Conservation (phyloP, 352 stramenopile species). For the Phytophthora tentaculata region DNA sequence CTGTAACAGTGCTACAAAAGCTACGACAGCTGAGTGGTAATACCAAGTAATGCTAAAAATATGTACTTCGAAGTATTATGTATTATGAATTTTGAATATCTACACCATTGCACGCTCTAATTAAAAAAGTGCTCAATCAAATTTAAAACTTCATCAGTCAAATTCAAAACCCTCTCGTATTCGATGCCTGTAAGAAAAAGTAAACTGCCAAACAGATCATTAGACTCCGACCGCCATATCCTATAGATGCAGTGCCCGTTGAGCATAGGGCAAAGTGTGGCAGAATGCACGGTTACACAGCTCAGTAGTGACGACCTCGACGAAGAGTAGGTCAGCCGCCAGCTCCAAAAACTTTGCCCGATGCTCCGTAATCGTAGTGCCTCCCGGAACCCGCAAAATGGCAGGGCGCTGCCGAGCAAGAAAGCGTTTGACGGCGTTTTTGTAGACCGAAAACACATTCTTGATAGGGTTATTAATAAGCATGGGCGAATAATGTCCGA, state of each 20-base stretch:
- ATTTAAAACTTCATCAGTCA: no score
- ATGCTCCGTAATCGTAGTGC: background rate
- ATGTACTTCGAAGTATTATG: no score
- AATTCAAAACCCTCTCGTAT: no score
- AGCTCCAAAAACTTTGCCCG: background rate
- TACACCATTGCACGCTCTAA: no score
- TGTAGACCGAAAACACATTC: slow-evolving; percentile 7
- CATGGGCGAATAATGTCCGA: background rate
- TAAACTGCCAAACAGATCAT: no score
- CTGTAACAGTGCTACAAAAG: slow-evolving; percentile 25
- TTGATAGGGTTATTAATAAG: slow-evolving; percentile 19
- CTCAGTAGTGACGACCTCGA: no score
- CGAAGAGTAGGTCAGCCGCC: background rate
- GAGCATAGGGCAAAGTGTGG: no score
- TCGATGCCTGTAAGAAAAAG: no score
- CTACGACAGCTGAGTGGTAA: slow-evolving; percentile 35
- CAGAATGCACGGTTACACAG: no score
- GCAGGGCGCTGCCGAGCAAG: background rate
- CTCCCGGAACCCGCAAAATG: slow-evolving; percentile 1
- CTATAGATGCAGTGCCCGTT: no score
- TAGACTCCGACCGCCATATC: no score
- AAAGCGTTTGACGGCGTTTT: slow-evolving; percentile 5
- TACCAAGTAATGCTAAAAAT: slow-evolving; percentile 5
- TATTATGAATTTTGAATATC: slow-evolving; percentile 12
- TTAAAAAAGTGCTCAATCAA: no score